These are phyloP conservation scores for Kwoniella botswanensis DNA, from an alignment of 768 basidiomycete genomes.

Conservation along the genomic window DNA sequence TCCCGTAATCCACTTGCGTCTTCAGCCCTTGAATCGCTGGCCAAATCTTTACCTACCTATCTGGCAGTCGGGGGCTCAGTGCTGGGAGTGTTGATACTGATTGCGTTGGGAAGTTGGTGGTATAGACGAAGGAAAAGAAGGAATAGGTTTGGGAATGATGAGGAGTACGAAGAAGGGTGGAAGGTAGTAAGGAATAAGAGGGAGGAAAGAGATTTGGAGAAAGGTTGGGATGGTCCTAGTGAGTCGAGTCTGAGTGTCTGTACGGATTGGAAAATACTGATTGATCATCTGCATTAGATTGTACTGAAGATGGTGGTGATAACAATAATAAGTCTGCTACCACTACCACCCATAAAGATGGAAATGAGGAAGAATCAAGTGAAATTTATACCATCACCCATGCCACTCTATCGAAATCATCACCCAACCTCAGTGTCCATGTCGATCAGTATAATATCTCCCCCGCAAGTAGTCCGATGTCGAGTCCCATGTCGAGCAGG, in stretches of 20 bases:
- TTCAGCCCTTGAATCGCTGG: conserved; percentile 2
- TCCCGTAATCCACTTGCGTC: conserved; percentile 8
- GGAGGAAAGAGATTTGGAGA: background rate
- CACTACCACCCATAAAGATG: too few species aligned
- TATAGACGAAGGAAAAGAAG: conserved; percentile 6
- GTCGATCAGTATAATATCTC: background rate
- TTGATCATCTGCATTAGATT: too few species aligned
- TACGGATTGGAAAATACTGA: background rate
- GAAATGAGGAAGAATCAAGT: too few species aligned
- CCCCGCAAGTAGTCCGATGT: background rate
- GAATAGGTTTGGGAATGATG: conserved; percentile 8
- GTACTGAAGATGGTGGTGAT: too few species aligned
- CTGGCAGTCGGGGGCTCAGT: conserved; percentile 7
- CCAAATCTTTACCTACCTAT: conserved; percentile 13
- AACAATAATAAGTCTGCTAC: too few species aligned
- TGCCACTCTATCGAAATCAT: background rate
- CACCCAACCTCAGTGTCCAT: background rate
- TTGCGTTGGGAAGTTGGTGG: conserved; percentile 3
- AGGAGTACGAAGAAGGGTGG: background rate
- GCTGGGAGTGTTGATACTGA: background rate
- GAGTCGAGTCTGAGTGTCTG: background rate
- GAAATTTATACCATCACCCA: background rate
- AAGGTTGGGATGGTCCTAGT: background rate
- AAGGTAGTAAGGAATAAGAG: background rate
- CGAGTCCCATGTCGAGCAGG: conserved; percentile 12